Base-by-base conservation (phyloP, 106 monocot genomes). In the Dactylorhiza incarnata region DNA sequence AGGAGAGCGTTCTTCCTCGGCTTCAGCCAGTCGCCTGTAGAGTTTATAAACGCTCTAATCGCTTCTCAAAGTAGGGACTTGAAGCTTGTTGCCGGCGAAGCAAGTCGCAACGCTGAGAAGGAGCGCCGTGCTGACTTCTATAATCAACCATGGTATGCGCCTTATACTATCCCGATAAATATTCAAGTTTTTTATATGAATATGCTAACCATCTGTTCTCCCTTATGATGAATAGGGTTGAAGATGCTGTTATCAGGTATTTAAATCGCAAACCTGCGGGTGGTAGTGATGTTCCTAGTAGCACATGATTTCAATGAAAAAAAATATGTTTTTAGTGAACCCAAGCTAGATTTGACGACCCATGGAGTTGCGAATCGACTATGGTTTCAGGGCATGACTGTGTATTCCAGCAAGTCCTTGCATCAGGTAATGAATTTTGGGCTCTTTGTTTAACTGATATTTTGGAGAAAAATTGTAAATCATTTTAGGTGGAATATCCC, bases 211-310 rank as follows among this genome's bases (percentile, higher is more conserved):
- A 56, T 81, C 4, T 47, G 11, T 9, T 54, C 58, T 44, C 51
- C 3, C 4, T 49, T 17, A 8, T 43, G 43, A 80, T 49, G 14
- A 63, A 72, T 58, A 99, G 97, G 97, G 97, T 99, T 83, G 97
- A 99, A 74, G 97, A 99, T 91, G 97, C 97, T 75, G 89, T 94
- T 44, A 99, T 99, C 76, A 89, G 94, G 3, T 99, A 94, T 73
- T 81, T 99, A 54, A 99, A 99, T 66, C 94, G 94, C 63, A 99
- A 99, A 76, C 97, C 97, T 22, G 81, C 91, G 15, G 84, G 86
- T 2, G 92, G 86, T 52, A 86, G 29, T 75, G 97, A 94, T 73
- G 87, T 77, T 72, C 89, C 97, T 76, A 86, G 89, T 75, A 89
- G 84, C 83, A 79, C 85, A 73, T 94, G 86, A 90, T 72, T 29